phyloP scores from a whole-genome alignment of 148 eudicot species.

The Vaccinium macrocarpon region DNA sequence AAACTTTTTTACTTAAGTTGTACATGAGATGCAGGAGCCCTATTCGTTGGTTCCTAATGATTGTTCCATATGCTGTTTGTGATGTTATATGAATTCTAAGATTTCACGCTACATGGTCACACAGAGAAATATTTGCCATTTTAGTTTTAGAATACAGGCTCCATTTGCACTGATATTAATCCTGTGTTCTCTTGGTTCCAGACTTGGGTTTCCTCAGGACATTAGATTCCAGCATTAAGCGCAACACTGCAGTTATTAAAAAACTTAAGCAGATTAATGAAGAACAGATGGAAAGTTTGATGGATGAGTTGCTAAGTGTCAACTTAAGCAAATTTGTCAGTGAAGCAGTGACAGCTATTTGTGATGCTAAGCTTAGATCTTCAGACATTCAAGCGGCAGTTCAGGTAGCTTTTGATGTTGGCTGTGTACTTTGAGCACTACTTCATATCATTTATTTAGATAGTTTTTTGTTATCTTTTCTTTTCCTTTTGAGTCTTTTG shows the following conservation, averaged over 20 bases:
- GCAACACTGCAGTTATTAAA: conserved; percentile 92
- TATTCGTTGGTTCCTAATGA: background rate
- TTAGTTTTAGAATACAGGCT: background rate
- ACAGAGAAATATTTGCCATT: background rate
- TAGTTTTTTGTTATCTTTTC: no score
- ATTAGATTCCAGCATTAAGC: conserved; percentile 91
- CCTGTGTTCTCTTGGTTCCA: conserved; percentile 27
- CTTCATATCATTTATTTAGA: background rate
- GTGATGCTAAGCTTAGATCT: conserved; percentile 87
- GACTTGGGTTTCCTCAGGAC: conserved; percentile 76
- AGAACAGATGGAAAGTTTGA: conserved; percentile 86
- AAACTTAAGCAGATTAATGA: conserved; percentile 95
- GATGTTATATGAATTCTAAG: background rate
- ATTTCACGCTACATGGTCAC: background rate
- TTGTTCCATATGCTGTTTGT: no score
- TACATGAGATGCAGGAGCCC: background rate
- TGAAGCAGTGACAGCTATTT: conserved; percentile 91
- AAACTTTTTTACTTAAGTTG: background rate
- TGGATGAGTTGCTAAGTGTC: conserved; percentile 86
- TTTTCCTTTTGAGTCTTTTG: background rate
- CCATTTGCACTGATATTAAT: conserved; percentile 13
- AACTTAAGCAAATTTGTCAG: conserved; percentile 95
- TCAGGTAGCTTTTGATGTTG: conserved; percentile 51
- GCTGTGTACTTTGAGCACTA: background rate
- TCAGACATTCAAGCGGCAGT: conserved; percentile 95